Base-by-base conservation (phyloP, 2,329 filamentous ascomycete genomes). In the Geosmithia flava region DNA sequence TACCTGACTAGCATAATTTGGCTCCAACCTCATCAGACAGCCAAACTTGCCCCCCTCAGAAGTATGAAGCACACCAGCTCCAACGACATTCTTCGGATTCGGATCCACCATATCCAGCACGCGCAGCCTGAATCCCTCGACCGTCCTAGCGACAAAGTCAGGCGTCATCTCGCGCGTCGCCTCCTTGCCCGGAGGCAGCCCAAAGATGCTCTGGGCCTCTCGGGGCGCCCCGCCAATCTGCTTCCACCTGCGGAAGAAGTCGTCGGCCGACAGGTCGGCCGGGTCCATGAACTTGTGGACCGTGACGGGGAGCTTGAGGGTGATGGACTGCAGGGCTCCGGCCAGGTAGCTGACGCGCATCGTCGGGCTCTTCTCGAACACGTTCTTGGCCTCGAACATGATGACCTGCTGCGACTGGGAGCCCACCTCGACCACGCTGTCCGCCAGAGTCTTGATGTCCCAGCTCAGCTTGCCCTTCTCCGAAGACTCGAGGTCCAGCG, bases 161-260 rank as follows among this genome's bases (percentile, higher is more conserved):
- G 85, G 79, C 51, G 75, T 85, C 52, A 94, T 78, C 53, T 83
- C 81, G 50, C 78, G 71, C 13, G 74, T 72, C 13, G 53, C 48
- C 16, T 72, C 74, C 27, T 73, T 74, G 1, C 62, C 63, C 2
- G 54, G 52, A 1, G 70, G 66, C 11, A 91, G 62, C 0, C 83
- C 81, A 64, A 98, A 94, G 30, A 97, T 88, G 45, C 78, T 78
- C 63, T 98, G 93, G 0, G 87, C 83, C 65, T 98, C 94, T 29
- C 94, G 79, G 1, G 90, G 83, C 2, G 80, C 80, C 5, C 86
- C 88, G 13, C 93, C 93, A 57, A 98, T 97, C 68, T 98, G 93
- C 73, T 95, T 94, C 93, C 93, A 98, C 47, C 94, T 77, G 73
- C 94, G 96, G 78, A 98, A 98, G 68, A 97, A 98, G 61, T 98